Conservation (phyloP, 306 rosid genomes). For the Parietaria judaica region DNA sequence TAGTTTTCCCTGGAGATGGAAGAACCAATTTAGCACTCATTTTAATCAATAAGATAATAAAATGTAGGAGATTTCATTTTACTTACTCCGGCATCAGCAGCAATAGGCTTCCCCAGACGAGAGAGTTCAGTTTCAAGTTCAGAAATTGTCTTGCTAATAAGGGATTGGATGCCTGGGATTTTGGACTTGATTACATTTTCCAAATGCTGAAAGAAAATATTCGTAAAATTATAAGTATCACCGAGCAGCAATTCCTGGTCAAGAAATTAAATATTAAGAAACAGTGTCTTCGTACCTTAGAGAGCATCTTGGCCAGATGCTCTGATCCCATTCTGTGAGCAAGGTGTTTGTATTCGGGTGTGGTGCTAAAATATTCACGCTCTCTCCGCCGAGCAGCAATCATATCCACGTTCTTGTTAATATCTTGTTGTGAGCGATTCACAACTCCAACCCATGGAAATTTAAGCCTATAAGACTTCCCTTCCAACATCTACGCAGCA, state of each 20-base stretch:
- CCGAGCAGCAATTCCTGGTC: background rate
- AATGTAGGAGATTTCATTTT: constrained; percentile 11
- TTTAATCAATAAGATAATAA: background rate
- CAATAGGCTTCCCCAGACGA: constrained; percentile 85
- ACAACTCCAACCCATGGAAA: constrained; percentile 95
- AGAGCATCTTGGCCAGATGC: constrained; percentile 85
- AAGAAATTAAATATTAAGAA: background rate
- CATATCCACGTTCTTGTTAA: constrained; percentile 94
- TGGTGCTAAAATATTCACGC: constrained; percentile 64
- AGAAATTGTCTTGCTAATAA: constrained; percentile 67
- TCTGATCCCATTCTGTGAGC: constrained; percentile 94
- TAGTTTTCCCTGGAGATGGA: constrained; percentile 67
- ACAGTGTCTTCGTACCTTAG: constrained; percentile 51
- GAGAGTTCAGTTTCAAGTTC: constrained; percentile 88
- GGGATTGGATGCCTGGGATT: constrained; percentile 89
- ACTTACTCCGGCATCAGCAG: constrained; percentile 87
- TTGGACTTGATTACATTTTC: constrained; percentile 95
- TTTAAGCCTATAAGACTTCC: constrained; percentile 67
- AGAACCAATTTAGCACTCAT: constrained; percentile 19
- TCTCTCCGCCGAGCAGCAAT: constrained; percentile 95
- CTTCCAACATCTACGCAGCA: constrained; percentile 64
- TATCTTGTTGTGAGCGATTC: constrained; percentile 84
- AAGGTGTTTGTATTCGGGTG: constrained; percentile 86
- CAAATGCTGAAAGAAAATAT: constrained; percentile 59
- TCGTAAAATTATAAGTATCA: background rate